These are phyloP conservation scores for Vitis rupestris DNA, from an alignment of 164 flowering plant species.

Conservation along the genomic window DNA sequence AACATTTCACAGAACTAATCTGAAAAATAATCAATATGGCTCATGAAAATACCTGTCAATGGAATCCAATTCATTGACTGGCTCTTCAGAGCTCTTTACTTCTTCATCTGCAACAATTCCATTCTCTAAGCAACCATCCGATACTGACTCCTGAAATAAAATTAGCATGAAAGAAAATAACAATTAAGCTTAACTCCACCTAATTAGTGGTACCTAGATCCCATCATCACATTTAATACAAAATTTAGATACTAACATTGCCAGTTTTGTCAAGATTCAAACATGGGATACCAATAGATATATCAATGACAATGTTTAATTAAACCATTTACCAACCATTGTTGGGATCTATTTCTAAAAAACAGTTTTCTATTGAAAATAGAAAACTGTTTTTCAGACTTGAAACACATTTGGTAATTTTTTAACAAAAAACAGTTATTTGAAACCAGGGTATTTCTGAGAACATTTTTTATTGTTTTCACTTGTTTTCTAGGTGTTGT, in stretches of 20 bases:
- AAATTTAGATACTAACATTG: neutral
- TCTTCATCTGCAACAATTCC: slow-evolving; percentile 35
- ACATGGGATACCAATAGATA: neutral
- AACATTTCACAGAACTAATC: neutral
- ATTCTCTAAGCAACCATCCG: slow-evolving; percentile 47
- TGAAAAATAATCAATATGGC: neutral
- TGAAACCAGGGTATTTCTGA: too few relatives aligned
- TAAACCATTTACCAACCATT: too few relatives aligned
- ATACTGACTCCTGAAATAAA: slow-evolving; percentile 48
- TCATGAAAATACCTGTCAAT: slow-evolving; percentile 43
- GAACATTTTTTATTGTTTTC: too few relatives aligned
- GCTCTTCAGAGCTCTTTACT: slow-evolving; percentile 15
- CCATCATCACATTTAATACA: neutral
- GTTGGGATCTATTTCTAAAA: too few relatives aligned
- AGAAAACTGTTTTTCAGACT: too few relatives aligned
- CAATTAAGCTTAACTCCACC: neutral
- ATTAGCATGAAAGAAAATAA: slow-evolving; percentile 4
- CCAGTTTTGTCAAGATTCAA: neutral
- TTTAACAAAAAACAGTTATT: too few relatives aligned
- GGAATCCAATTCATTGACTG: slow-evolving; percentile 24
- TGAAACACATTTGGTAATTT: too few relatives aligned
- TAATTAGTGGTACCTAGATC: neutral
- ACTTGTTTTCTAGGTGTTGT: too few relatives aligned
- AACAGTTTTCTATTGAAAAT: too few relatives aligned
- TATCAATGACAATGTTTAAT: neutral